Conservation (phyloP, 306 rosid genomes). For the Castanea crenata region DNA sequence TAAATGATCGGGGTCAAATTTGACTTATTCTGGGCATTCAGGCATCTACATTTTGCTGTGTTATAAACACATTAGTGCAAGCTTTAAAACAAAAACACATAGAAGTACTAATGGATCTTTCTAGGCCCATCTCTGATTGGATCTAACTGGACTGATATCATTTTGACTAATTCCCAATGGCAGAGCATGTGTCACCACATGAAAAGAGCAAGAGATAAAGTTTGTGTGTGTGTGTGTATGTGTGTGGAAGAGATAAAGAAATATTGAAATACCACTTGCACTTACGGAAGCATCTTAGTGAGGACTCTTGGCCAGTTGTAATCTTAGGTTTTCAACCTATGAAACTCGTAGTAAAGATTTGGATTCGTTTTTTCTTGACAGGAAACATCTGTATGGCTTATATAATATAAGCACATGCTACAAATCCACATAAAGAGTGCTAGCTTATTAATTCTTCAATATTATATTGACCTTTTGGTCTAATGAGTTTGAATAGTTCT, state of each 20-base stretch:
- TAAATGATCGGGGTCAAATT: neutral
- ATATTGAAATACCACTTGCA: neutral
- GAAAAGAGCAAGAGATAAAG: neutral
- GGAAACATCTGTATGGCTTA: neutral
- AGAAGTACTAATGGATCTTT: neutral
- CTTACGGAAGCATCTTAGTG: neutral
- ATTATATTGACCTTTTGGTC: neutral
- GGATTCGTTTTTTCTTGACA: neutral
- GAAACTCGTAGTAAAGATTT: neutral
- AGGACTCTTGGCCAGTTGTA: neutral
- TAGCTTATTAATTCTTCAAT: neutral
- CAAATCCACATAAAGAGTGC: neutral
- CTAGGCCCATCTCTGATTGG: neutral
- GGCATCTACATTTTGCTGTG: neutral
- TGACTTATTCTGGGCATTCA: neutral
- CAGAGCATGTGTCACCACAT: conserved; percentile 6
- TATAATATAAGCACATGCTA: neutral
- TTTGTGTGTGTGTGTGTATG: no score
- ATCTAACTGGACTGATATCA: neutral
- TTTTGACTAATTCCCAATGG: neutral
- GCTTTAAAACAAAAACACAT: neutral
- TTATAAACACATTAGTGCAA: neutral
- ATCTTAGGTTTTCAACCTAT: neutral
- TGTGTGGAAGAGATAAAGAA: no score
- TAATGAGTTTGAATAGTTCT: no score